Evolutionary conservation across 75 land plant genomes (phyloP).

Genomic region (Sequoia sempervirens): DNA sequence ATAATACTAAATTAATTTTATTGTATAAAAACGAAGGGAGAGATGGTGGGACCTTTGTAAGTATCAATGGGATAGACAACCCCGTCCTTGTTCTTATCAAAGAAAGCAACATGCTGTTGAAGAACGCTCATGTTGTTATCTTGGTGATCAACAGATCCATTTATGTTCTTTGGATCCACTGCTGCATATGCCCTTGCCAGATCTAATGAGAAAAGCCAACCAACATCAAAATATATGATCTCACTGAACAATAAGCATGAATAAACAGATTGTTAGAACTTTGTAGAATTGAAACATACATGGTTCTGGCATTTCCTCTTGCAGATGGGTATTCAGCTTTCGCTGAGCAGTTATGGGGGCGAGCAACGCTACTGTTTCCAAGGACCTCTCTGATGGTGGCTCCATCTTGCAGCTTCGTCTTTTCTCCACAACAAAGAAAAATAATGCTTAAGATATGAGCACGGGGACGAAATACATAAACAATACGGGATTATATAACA

Average conservation of each 20-base stretch:
- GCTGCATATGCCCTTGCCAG: conserved; percentile 41
- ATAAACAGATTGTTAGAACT: not conserved
- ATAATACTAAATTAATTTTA: no score
- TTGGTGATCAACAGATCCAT: conserved; percentile 29
- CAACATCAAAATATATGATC: not conserved
- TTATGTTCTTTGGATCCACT: conserved; percentile 27
- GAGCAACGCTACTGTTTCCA: not conserved
- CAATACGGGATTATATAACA: no score
- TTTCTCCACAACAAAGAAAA: no score
- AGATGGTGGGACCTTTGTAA: not conserved
- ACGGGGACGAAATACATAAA: no score
- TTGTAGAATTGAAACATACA: not conserved
- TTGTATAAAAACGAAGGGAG: not conserved
- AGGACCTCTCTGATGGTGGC: not conserved
- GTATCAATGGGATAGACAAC: conserved; percentile 5
- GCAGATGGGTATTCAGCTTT: not conserved
- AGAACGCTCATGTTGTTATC: conserved; percentile 22
- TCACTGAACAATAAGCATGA: no score
- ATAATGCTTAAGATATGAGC: no score
- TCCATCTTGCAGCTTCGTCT: no score
- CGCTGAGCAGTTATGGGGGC: not conserved
- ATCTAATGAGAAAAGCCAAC: not conserved
- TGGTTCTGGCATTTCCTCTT: not conserved
- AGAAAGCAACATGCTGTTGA: conserved; percentile 58
- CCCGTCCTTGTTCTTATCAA: conserved; percentile 57